Base-by-base conservation (phyloP, 2,329 filamentous ascomycete genomes). In the Xylariaceae sp. region DNA sequence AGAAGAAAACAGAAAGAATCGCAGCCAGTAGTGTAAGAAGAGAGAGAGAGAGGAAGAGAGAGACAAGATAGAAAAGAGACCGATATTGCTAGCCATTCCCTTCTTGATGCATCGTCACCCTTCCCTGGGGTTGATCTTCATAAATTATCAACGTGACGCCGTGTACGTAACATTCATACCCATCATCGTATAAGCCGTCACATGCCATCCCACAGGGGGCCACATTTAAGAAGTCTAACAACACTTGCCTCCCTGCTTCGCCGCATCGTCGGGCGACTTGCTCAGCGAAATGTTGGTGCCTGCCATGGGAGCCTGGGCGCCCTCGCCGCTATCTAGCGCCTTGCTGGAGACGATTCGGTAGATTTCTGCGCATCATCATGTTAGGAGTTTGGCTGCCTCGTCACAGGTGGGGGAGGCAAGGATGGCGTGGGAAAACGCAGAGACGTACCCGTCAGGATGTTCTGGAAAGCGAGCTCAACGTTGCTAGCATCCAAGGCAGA, bases 261-360 rank as follows among this genome's bases (percentile, higher is more conserved):
- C 84, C 56, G 78, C 78, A 71, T 90, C 84, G 69, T 94, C 90
- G 67, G 89, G 85, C 55, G 90, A 86, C 78, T 93, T 91, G 82
- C 86, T 93, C 71, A 96, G 88, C 66, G 91, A 88, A 72, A 97
- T 89, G 74, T 89, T 91, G 69, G 86, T 88, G 71, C 90, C 89
- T 67, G 89, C 85, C 71, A 94, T 88, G 66, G 89, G 88, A 72
- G 89, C 88, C 74, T 90, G 88, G 65, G 88, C 82, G 63, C 86
- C 84, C 69, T 96, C 92, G 72, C 90, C 91, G 72, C 89, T 90
- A 74, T 97, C 93, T 71, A 97, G 86, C 48, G 92, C 91, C 83
- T 97, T 97, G 84, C 89, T 94, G 59, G 93, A 97, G 66, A 99
- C 94, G 71, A 99, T 99, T 73, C 92, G 90, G 84, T 97, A 99